Evolutionary conservation across 78 protist species (phyloP), one percentile per base, ranked within the genome.

Genomic region (Diacronema lutheri): DNA sequence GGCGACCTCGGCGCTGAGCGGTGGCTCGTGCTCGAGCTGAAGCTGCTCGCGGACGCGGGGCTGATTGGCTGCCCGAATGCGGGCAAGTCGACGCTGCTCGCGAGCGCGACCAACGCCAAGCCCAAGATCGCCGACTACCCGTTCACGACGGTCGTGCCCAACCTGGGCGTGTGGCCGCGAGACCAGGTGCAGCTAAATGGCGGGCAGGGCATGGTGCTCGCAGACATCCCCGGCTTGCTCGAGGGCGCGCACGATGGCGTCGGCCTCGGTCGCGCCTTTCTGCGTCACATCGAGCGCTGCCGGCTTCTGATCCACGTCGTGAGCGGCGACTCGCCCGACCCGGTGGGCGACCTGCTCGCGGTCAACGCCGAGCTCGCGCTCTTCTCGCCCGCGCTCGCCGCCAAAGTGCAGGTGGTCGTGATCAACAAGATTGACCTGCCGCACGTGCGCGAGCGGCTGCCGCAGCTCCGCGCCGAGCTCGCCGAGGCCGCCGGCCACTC

Each of bases 1-100:
- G 92, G 95, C 37, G 86, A 68, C n/a, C 50, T 29, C 10, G 95
- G 95, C 31, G 90, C 86, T 50, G 56, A 76, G 50, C 77, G 84
- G 58, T 80, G 85, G 73, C 40, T 83, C 61, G n/a, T 65, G 62
- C 85, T 81, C 41, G 85, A 81, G 85, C 81, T 89, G 20, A 85
- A 85, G 88, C 85, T 77, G 21, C 41, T 89, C 56, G 95, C 93
- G 26, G 95, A 92, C n/a, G 79, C 90, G 37, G 95, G 93, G 6
- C 86, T 93, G 26, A 91, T 93, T 11, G 95, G 95, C 38, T 79
- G 69, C 41, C 95, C 95, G 29, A 93, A 93, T 33, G 95, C 95
- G 11, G 95, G 95, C 50, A 93, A 93, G 83, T 86, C 91, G 14
- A 80, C 95, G 0, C 74, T 93, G 58, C 81, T 93, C 16, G 84